Percentiles rank a stretch among this genome's conserved stretches.
These are phyloP conservation scores for Mycena albidolilacea DNA, from an alignment of 768 basidiomycete species.

Conservation along the genomic window DNA sequence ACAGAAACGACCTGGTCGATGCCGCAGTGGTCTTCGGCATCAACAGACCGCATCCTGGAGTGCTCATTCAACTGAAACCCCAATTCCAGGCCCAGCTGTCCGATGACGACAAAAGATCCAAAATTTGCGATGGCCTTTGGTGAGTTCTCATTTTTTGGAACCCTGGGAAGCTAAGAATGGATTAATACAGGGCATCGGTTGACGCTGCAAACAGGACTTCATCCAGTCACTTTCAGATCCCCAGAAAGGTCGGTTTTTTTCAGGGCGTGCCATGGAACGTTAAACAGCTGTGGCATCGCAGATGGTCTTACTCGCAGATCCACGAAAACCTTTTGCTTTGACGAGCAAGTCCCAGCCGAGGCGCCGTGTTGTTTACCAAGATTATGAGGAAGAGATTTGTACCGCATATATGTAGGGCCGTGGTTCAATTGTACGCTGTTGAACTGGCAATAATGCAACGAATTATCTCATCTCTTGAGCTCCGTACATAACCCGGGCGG, in stretches of 20 bases:
- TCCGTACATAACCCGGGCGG: too few relatives aligned
- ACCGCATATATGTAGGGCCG: not conserved
- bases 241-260: slow-evolving; percentile 12
- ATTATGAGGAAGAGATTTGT: slow-evolving; percentile 7
- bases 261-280: too few relatives aligned
- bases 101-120: not conserved
- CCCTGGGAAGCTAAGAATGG: not conserved
- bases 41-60: too few relatives aligned
- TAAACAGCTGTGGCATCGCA: not conserved
- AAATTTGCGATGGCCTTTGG: not conserved
- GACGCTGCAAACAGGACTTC: not conserved
- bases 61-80: slow-evolving; percentile 15
- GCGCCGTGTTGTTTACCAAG: not conserved
- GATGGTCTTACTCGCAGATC: slow-evolving; percentile 10
- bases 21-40: too few relatives aligned
- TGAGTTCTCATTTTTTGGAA: not conserved
- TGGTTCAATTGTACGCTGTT: too few relatives aligned
- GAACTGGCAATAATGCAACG: too few relatives aligned
- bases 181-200: slow-evolving; percentile 3
- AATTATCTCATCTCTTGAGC: too few relatives aligned
- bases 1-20: too few relatives aligned
- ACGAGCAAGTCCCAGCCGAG: slow-evolving; percentile 23
- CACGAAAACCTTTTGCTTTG: not conserved
- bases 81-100: slow-evolving; percentile 1
- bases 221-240: slow-evolving; percentile 8